Conservation (phyloP, 805 yeast species). For the Candida ipomoeae region DNA sequence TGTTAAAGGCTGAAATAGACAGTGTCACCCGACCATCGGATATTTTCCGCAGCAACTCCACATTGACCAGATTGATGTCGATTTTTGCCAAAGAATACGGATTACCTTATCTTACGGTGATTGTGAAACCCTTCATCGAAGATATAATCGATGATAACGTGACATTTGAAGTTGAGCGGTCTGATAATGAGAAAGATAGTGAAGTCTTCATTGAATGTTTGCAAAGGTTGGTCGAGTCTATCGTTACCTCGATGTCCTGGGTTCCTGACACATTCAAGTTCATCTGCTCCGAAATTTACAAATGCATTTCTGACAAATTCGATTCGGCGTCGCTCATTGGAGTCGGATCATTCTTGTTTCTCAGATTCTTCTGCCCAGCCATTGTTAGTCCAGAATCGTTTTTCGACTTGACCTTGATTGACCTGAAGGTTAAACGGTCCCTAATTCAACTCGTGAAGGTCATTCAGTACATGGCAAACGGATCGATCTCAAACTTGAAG, state of each 20-base stretch:
- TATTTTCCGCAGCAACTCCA: slow-evolving; percentile 74
- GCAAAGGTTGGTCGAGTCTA: slow-evolving; percentile 52
- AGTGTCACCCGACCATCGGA: slow-evolving; percentile 62
- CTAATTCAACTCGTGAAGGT: slow-evolving; percentile 77
- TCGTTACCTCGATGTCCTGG: slow-evolving; percentile 48
- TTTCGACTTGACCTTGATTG: slow-evolving; percentile 26
- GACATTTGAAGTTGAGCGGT: slow-evolving; percentile 63
- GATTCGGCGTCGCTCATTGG: slow-evolving; percentile 60
- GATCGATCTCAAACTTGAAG: slow-evolving; percentile 60
- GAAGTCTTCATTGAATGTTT: slow-evolving; percentile 54
- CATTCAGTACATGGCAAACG: slow-evolving; percentile 83
- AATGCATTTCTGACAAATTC: slow-evolving; percentile 54
- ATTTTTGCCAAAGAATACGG: slow-evolving; percentile 70
- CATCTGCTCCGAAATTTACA: slow-evolving; percentile 63
- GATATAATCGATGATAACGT: slow-evolving; percentile 47
- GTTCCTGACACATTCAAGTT: slow-evolving; percentile 72
- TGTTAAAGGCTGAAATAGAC: slow-evolving; percentile 60
- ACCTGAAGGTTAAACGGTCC: slow-evolving; percentile 51
- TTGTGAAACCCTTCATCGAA: slow-evolving; percentile 54
- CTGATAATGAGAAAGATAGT: slow-evolving; percentile 31
- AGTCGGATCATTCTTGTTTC: slow-evolving; percentile 81
- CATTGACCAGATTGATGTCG: slow-evolving; percentile 73
- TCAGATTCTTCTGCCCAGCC: slow-evolving; percentile 82
- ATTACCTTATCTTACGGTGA: slow-evolving; percentile 46
- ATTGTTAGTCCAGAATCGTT: slow-evolving; percentile 79